Conservation (phyloP, 345 rosid species). For the Hevea brasiliensis region DNA sequence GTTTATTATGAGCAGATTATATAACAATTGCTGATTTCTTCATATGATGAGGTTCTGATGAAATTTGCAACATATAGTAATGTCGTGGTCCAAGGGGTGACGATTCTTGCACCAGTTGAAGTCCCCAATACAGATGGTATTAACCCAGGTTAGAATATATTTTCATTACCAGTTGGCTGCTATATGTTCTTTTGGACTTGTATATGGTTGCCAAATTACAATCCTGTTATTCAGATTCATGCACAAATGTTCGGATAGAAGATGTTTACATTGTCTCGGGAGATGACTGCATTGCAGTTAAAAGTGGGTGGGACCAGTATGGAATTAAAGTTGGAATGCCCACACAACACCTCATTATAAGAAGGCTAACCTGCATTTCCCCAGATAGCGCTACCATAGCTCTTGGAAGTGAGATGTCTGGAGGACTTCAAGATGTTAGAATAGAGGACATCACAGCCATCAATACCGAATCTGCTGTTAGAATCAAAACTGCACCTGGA, state of each 20-base stretch:
- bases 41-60: neutral
- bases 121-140: constrained; percentile 85
- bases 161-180: no score
- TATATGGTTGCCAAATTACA: no score
- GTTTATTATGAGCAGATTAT: no score
- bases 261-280: constrained; percentile 69
- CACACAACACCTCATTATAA: constrained; percentile 44
- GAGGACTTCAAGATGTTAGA: constrained; percentile 66
- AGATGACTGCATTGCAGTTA: constrained; percentile 82
- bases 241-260: constrained; percentile 57
- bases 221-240: constrained; percentile 60
- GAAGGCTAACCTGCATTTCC: constrained; percentile 74
- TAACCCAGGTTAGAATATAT: constrained; percentile 51
- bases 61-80: constrained; percentile 24
- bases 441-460: constrained; percentile 51
- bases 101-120: constrained; percentile 62
- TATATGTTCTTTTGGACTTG: no score
- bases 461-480: constrained; percentile 53
- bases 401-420: constrained; percentile 87
- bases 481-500: constrained; percentile 69
- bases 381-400: constrained; percentile 77
- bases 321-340: constrained; percentile 60
- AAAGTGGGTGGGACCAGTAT: constrained; percentile 78
- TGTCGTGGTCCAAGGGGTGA: constrained; percentile 49
- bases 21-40: neutral